A percentile compares a stretch with the other conserved stretches of the same genome.
These are phyloP conservation scores for Eucalyptus regnans DNA, from an alignment of 345 rosid genomes.

Conservation along the genomic window DNA sequence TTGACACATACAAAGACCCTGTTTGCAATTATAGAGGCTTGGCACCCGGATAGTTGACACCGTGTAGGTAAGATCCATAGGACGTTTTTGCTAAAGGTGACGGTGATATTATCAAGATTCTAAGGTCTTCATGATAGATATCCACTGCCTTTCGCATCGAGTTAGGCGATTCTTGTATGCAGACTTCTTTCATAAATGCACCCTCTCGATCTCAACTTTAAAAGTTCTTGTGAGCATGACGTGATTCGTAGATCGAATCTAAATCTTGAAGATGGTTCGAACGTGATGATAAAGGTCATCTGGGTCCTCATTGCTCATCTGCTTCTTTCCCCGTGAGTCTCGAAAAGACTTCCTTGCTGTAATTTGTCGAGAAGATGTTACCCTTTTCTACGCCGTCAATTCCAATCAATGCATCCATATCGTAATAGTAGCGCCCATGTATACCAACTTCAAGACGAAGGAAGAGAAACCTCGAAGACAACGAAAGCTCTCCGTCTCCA, in stretches of 20 bases:
- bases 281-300: neutral
- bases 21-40: neutral
- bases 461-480: neutral
- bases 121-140: neutral
- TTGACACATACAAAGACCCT: neutral
- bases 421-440: neutral
- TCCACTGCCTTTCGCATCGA: neutral
- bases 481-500: neutral
- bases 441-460: neutral
- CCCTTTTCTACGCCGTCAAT: neutral
- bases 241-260: neutral
- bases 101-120: neutral
- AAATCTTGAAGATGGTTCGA: neutral
- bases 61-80: neutral
- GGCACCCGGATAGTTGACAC: neutral
- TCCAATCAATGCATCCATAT: neutral
- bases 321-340: neutral
- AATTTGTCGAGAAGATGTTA: neutral
- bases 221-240: neutral
- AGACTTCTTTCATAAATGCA: neutral
- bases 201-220: neutral
- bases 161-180: neutral
- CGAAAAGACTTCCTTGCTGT: neutral
- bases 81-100: neutral
- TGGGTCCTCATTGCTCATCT: neutral